phyloP scores from a whole-genome alignment of 345 rosid genomes.

The Ceriops decandra region DNA sequence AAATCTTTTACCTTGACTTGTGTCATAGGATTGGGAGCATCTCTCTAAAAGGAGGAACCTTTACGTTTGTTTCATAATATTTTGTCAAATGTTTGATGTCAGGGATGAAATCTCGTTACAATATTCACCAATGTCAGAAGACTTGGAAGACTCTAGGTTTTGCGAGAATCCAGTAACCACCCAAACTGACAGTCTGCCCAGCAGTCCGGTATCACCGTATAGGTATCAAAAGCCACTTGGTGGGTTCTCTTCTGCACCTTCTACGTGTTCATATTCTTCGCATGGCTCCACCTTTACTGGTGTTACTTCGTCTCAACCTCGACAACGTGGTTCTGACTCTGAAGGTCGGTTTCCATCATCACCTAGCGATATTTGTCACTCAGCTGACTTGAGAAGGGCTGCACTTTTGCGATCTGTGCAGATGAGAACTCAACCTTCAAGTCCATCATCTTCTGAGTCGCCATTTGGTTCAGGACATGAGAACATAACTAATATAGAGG shows the following conservation, averaged over 20 bases:
- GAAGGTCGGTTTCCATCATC: constrained; percentile 95
- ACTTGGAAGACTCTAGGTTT: constrained; percentile 67
- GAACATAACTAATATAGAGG: constrained; percentile 39
- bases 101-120: constrained; percentile 86
- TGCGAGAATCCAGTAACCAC: constrained; percentile 46
- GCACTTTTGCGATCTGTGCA: constrained; percentile 93
- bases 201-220: constrained; percentile 85
- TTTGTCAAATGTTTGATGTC: constrained; percentile 9
- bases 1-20: too few species aligned
- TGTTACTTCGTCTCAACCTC: constrained; percentile 44
- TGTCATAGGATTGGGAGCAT: too few species aligned
- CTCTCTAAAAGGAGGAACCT: too few species aligned
- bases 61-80: too few species aligned
- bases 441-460: constrained; percentile 38
- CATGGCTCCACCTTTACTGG: constrained; percentile 27
- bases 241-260: constrained; percentile 38
- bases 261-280: constrained; percentile 34
- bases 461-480: constrained; percentile 53
- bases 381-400: constrained; percentile 84
- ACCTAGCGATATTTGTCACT: constrained; percentile 96
- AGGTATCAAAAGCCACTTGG: constrained; percentile 56
- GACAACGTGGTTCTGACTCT: constrained; percentile 77
- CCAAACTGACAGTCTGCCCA: constrained; percentile 70
- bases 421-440: constrained; percentile 80
- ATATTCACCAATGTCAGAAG: constrained; percentile 96